A percentile compares a stretch with the other conserved stretches of the same genome.
Conservation (phyloP, 495 filamentous ascomycete species). For the Echria macrotheca region DNA sequence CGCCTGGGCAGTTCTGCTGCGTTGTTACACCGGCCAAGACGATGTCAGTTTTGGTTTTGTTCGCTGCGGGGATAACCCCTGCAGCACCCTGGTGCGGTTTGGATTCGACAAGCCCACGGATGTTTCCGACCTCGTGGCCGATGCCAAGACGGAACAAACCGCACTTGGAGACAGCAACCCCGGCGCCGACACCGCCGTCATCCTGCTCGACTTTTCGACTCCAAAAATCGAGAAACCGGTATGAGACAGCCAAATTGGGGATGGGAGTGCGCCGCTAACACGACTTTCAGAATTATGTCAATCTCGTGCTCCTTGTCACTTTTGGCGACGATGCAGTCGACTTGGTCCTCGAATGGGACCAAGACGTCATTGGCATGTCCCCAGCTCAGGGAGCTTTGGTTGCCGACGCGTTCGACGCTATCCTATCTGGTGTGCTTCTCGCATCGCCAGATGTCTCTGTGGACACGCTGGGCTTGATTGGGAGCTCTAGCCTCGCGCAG, state of each 20-base stretch:
- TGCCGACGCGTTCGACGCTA: constrained; percentile 17
- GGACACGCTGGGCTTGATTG: constrained; percentile 11
- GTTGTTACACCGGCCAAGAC: constrained; percentile 24
- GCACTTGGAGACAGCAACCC: not conserved
- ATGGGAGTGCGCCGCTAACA: no score
- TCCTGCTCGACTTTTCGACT: no score
- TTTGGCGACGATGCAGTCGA: constrained; percentile 2
- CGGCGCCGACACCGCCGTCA: not conserved
- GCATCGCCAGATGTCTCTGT: constrained; percentile 7
- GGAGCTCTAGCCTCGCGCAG: constrained; percentile 15
- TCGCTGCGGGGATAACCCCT: constrained; percentile 2
- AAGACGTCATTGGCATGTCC: constrained; percentile 9
- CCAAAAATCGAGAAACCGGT: constrained; percentile 6
- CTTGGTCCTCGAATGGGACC: constrained; percentile 21
- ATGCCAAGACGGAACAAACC: constrained; percentile 3
- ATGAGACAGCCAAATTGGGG: no score
- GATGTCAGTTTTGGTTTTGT: constrained; percentile 19
- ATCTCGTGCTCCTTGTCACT: constrained; percentile 18
- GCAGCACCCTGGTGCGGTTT: constrained; percentile 11
- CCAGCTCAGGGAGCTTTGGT: constrained; percentile 15
- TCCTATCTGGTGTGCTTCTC: constrained; percentile 14
- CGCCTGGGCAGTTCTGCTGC: constrained; percentile 21
- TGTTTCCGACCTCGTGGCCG: constrained; percentile 1
- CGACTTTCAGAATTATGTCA: no score
- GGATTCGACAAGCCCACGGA: constrained; percentile 5